phyloP scores from a whole-genome alignment of 2,329 filamentous ascomycete genomes.

The Fusarium foetens region DNA sequence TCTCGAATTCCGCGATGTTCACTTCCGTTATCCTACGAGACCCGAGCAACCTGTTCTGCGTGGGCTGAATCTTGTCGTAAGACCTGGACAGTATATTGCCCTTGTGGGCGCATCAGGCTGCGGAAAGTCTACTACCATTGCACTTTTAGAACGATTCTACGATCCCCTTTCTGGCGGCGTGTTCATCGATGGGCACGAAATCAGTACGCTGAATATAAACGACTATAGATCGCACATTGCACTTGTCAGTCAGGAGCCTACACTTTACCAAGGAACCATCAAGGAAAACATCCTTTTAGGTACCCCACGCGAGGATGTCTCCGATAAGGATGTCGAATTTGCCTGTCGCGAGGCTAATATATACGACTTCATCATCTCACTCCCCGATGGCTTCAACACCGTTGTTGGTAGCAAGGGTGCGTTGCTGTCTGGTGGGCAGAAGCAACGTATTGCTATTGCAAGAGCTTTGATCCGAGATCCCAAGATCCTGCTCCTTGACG shows the following conservation, averaged over 20 bases:
- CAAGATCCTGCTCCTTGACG: slow-evolving; percentile 84
- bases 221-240: slow-evolving; percentile 86
- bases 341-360: slow-evolving; percentile 93
- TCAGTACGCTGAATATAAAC: slow-evolving; percentile 82
- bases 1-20: slow-evolving; percentile 90
- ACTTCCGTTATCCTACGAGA: slow-evolving; percentile 93
- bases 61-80: slow-evolving; percentile 78
- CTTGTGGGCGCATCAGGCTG: slow-evolving; percentile 95
- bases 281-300: slow-evolving; percentile 90
- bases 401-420: slow-evolving; percentile 87
- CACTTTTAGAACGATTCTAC: slow-evolving; percentile 93
- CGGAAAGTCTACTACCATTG: slow-evolving; percentile 94
- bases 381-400: slow-evolving; percentile 87
- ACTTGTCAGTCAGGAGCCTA: slow-evolving; percentile 93
- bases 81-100: slow-evolving; percentile 84
- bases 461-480: slow-evolving; percentile 91
- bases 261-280: slow-evolving; percentile 92
- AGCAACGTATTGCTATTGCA: slow-evolving; percentile 94
- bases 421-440: slow-evolving; percentile 89
- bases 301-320: slow-evolving; percentile 70
- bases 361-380: slow-evolving; percentile 87
- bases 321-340: slow-evolving; percentile 77
- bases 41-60: slow-evolving; percentile 92
- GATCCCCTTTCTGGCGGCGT: slow-evolving; percentile 85
- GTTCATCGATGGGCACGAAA: slow-evolving; percentile 84